phyloP scores from a whole-genome alignment of 192 early-diverging fungal genomes.

The Podochytrium sp. region DNA sequence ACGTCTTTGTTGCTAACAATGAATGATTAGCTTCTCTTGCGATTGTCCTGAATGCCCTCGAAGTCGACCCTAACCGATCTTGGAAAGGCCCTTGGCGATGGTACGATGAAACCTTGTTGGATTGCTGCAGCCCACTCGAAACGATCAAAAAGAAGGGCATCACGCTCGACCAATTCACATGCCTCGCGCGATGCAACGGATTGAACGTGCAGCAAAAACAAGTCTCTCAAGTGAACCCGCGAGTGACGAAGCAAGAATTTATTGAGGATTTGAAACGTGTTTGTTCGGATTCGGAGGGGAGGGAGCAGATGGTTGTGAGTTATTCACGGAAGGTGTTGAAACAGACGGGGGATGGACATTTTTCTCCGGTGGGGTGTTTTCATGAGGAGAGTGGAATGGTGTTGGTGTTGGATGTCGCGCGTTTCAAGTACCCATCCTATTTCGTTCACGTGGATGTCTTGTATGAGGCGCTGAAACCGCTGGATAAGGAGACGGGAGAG shows the following conservation, averaged over 20 bases:
- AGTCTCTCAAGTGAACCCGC: constrained; percentile 70
- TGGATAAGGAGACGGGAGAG: constrained; percentile 78
- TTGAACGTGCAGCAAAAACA: constrained; percentile 74
- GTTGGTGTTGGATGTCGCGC: constrained; percentile 85
- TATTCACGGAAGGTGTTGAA: constrained; percentile 75
- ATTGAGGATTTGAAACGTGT: constrained; percentile 72
- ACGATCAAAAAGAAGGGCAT: constrained; percentile 83
- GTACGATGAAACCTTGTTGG: constrained; percentile 66
- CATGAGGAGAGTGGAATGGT: constrained; percentile 72
- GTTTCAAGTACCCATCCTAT: constrained; percentile 91
- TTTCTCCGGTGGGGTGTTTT: constrained; percentile 85
- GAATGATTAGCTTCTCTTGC: constrained; percentile 51
- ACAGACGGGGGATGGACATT: constrained; percentile 96
- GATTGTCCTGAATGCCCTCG: constrained; percentile 92
- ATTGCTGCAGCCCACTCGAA: constrained; percentile 57
- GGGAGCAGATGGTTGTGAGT: constrained; percentile 82
- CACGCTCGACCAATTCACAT: constrained; percentile 89
- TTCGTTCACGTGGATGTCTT: constrained; percentile 74
- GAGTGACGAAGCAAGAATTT: constrained; percentile 81
- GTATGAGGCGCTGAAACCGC: constrained; percentile 79
- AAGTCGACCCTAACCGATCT: constrained; percentile 82
- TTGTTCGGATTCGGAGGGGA: constrained; percentile 65
- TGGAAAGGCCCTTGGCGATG: constrained; percentile 97
- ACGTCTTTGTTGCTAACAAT: no score
- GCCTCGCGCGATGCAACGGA: constrained; percentile 87